Conservation (phyloP, 345 rosid species). For the Eutrema heterophyllum region DNA sequence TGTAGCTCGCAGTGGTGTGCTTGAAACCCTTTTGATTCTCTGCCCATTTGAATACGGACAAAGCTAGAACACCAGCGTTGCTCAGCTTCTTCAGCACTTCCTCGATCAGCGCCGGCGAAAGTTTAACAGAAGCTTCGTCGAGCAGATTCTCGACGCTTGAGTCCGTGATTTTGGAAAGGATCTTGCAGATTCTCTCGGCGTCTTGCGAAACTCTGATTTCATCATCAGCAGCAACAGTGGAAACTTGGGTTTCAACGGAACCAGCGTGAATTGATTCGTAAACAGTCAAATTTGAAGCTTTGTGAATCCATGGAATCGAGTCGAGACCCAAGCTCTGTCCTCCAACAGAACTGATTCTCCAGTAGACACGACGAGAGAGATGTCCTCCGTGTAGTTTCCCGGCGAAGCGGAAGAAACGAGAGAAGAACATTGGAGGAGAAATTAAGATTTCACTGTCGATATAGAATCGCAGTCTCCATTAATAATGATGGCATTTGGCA, state of each 20-base stretch:
- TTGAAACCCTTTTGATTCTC: conserved; percentile 64
- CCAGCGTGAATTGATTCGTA: conserved; percentile 26
- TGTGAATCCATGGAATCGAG: conserved; percentile 18
- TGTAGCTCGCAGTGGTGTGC: conserved; percentile 57
- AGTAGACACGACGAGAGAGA: not conserved
- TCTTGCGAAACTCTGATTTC: conserved; percentile 31
- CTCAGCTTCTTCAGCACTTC: conserved; percentile 69
- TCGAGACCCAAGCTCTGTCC: conserved; percentile 5
- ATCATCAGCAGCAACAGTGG: not conserved
- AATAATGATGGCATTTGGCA: not conserved
- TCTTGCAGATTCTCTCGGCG: conserved; percentile 48
- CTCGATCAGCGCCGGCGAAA: conserved; percentile 43
- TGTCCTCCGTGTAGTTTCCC: conserved; percentile 8
- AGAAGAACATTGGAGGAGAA: conserved; percentile 33
- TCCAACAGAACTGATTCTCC: not conserved
- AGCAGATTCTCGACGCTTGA: conserved; percentile 34
- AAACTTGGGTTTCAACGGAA: conserved; percentile 30
- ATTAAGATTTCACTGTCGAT: not conserved
- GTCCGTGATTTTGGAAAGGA: conserved; percentile 34
- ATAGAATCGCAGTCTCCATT: not conserved
- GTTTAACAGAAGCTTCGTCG: conserved; percentile 39
- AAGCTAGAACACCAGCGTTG: conserved; percentile 68
- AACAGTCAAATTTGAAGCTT: conserved; percentile 1
- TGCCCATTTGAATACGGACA: conserved; percentile 72
- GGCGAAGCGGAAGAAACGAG: conserved; percentile 19